Percentiles rank a stretch among this genome's conserved stretches.
These are phyloP conservation scores for Fraxinus albicans DNA, from an alignment of 305 asterid species.

Conservation along the genomic window DNA sequence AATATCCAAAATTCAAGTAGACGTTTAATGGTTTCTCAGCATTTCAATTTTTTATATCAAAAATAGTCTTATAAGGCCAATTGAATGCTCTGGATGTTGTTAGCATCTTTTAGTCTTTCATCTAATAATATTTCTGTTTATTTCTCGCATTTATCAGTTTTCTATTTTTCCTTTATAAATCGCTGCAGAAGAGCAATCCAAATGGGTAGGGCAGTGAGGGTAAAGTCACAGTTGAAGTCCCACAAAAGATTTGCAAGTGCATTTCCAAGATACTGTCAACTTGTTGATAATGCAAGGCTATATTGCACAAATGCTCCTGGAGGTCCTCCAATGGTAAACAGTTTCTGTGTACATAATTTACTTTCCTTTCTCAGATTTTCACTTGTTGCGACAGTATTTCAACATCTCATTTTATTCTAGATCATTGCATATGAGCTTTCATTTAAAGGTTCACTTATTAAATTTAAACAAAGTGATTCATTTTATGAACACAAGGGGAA, in stretches of 20 bases:
- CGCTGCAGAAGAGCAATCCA: conserved; percentile 76
- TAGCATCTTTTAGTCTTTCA: not conserved
- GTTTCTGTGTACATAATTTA: not conserved
- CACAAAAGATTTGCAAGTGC: conserved; percentile 94
- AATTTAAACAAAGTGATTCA: not conserved
- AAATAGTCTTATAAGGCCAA: not conserved
- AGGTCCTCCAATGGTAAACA: conserved; percentile 66
- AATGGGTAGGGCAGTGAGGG: conserved; percentile 88
- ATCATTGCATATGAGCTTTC: not conserved
- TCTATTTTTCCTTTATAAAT: not conserved
- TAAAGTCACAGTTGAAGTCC: conserved; percentile 72
- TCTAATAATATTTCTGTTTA: not conserved
- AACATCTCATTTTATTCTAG: not conserved
- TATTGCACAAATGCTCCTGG: conserved; percentile 67
- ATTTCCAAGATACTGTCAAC: conserved; percentile 59
- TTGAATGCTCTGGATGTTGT: not conserved
- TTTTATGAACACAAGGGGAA: not conserved
- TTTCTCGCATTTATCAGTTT: not conserved
- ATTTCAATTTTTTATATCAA: not conserved
- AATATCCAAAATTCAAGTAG: not conserved
- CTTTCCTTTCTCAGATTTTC: not conserved
- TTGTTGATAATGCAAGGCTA: conserved; percentile 81
- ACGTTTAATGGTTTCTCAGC: not conserved
- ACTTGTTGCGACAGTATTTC: not conserved
- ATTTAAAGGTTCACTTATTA: not conserved